A percentile compares a stretch with the other conserved stretches of the same genome.
Evolutionary conservation across 768 basidiomycete species (phyloP).

Genomic region (Mycena galopus): DNA sequence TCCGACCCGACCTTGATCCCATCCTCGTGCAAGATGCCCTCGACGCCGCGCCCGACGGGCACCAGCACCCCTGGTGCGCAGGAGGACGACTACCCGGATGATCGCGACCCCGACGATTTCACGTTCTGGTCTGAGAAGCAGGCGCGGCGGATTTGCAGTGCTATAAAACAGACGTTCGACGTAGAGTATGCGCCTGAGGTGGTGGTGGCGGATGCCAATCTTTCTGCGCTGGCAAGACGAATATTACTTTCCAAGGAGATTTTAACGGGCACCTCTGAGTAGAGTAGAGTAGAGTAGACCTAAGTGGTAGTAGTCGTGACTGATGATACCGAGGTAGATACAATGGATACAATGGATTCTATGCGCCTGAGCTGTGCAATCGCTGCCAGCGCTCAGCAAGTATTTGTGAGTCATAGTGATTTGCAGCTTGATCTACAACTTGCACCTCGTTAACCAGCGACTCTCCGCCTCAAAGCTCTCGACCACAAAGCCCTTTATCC

Average conservation of each 20-base stretch:
- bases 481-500: slow-evolving; percentile 22
- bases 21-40: slow-evolving; percentile 64
- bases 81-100: slow-evolving; percentile 48
- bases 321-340: too few relatives aligned
- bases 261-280: slow-evolving; percentile 42
- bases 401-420: slow-evolving; percentile 28
- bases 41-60: slow-evolving; percentile 36
- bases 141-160: slow-evolving; percentile 87
- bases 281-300: neutral
- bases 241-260: slow-evolving; percentile 84
- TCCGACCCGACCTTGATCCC: slow-evolving; percentile 88
- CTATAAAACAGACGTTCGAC: slow-evolving; percentile 84
- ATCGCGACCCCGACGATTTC: slow-evolving; percentile 91
- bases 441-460: slow-evolving; percentile 36
- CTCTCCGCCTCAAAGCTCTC: slow-evolving; percentile 11
- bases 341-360: too few relatives aligned
- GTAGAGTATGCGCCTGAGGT: slow-evolving; percentile 94
- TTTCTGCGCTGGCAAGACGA: slow-evolving; percentile 85
- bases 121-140: slow-evolving; percentile 93
- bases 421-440: slow-evolving; percentile 36
- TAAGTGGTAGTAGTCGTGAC: too few relatives aligned
- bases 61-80: slow-evolving; percentile 34
- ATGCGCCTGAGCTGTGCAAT: too few relatives aligned
- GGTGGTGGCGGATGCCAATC: slow-evolving; percentile 93
- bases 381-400: too few relatives aligned